Evolutionary conservation across 257 asterid species (phyloP).

Genomic region (Agastache rugosa): DNA sequence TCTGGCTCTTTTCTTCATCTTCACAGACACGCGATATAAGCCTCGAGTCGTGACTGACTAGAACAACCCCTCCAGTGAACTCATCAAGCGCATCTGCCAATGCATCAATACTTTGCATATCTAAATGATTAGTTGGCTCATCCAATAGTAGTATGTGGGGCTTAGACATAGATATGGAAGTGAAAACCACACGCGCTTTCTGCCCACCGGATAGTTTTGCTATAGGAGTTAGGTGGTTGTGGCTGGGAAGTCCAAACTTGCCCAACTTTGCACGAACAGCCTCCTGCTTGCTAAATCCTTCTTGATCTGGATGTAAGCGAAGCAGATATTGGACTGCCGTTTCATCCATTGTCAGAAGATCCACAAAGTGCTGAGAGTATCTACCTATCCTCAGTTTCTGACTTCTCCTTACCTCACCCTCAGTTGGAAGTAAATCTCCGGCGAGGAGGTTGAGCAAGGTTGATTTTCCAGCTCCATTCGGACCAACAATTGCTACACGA

Average conservation of each 20-base stretch:
- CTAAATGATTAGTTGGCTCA: slow-evolving; percentile 79
- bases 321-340: slow-evolving; percentile 73
- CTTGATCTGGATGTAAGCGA: slow-evolving; percentile 77
- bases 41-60: slow-evolving; percentile 76
- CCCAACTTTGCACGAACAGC: slow-evolving; percentile 78
- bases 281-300: slow-evolving; percentile 71
- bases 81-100: slow-evolving; percentile 76
- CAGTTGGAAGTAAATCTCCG: slow-evolving; percentile 62
- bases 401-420: slow-evolving; percentile 71
- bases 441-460: slow-evolving; percentile 77
- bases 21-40: slow-evolving; percentile 69
- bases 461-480: slow-evolving; percentile 80
- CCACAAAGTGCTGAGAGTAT: slow-evolving; percentile 81
- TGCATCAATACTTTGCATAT: slow-evolving; percentile 81
- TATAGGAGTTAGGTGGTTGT: slow-evolving; percentile 69
- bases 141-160: slow-evolving; percentile 71
- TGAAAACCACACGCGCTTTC: slow-evolving; percentile 71
- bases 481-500: slow-evolving; percentile 77
- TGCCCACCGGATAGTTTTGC: slow-evolving; percentile 75
- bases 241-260: slow-evolving; percentile 78
- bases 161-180: slow-evolving; percentile 75
- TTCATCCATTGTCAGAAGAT: slow-evolving; percentile 68
- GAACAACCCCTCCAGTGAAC: slow-evolving; percentile 72
- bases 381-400: slow-evolving; percentile 72
- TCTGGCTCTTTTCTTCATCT: slow-evolving; percentile 62